Percentiles rank a stretch among this genome's conserved stretches.
Evolutionary conservation across 768 basidiomycete genomes (phyloP).

Genomic region (Leccinum incarnatum): DNA sequence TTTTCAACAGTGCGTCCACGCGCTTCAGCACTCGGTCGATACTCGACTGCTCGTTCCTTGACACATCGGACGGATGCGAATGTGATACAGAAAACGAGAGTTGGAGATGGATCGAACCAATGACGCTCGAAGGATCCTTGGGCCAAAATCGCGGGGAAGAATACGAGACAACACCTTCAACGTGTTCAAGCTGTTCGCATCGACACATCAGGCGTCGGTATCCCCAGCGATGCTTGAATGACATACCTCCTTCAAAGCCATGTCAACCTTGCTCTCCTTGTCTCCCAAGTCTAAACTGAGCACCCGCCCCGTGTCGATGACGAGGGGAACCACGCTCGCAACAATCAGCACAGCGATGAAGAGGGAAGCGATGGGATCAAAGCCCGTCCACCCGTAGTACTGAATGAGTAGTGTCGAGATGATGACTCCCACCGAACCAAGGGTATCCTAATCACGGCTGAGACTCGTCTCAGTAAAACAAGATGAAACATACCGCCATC

Average conservation of each 20-base stretch:
- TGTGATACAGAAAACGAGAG: constrained; percentile 59
- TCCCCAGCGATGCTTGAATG: background rate
- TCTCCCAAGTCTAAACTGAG: constrained; percentile 84
- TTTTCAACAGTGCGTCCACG: constrained; percentile 70
- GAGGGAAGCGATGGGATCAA: constrained; percentile 95
- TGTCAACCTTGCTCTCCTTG: constrained; percentile 50
- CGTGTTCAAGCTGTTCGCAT: constrained; percentile 52
- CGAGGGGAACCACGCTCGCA: constrained; percentile 92
- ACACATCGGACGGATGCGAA: constrained; percentile 53
- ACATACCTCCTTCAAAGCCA: constrained; percentile 63
- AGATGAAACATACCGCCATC: constrained; percentile 66
- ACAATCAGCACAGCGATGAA: constrained; percentile 96
- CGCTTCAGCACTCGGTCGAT: constrained; percentile 69
- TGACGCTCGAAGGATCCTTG: constrained; percentile 78
- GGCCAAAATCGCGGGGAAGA: constrained; percentile 91
- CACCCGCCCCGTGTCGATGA: constrained; percentile 88
- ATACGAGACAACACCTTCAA: constrained; percentile 83
- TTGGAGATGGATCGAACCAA: constrained; percentile 92
- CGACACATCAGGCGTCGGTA: constrained; percentile 1
- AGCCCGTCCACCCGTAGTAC: constrained; percentile 97
- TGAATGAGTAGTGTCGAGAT: constrained; percentile 94
- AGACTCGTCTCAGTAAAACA: constrained; percentile 1
- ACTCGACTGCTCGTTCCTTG: constrained; percentile 14
- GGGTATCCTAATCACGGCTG: constrained; percentile 63
- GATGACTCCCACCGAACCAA: constrained; percentile 97